Conservation (phyloP, 2,329 filamentous ascomycete species). For the Dactylellina leptospora region DNA sequence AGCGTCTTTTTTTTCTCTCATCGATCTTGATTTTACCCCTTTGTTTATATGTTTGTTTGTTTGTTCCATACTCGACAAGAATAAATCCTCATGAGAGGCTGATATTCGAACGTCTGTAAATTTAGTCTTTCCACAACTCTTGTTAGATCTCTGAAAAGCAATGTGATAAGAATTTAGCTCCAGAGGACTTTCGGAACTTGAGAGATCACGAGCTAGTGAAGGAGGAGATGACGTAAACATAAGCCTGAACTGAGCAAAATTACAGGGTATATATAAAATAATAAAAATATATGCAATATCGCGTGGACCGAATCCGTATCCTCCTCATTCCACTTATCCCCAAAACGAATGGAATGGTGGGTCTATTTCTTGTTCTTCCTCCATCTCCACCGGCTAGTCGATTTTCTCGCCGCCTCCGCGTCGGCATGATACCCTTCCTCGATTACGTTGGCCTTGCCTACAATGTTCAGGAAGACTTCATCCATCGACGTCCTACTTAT, state of each 20-base stretch:
- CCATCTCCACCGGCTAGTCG: slow-evolving; percentile 29
- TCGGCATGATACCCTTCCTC: slow-evolving; percentile 68
- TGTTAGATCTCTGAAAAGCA: too few relatives aligned
- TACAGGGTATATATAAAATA: too few relatives aligned
- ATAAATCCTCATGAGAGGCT: not conserved
- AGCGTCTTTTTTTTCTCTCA: not conserved
- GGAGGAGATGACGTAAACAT: too few relatives aligned
- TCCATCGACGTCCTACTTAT: slow-evolving; percentile 87
- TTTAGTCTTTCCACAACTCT: not conserved
- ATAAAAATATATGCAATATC: too few relatives aligned
- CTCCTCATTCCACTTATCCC: too few relatives aligned
- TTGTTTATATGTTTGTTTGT: not conserved
- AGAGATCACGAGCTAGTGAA: too few relatives aligned
- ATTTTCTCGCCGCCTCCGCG: slow-evolving; percentile 48
- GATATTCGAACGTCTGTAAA: not conserved
- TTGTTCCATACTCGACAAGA: not conserved
- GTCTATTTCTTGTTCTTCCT: slow-evolving; percentile 26
- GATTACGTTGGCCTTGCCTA: slow-evolving; percentile 78
- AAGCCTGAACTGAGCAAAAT: too few relatives aligned
- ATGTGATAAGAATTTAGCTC: too few relatives aligned
- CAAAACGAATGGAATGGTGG: too few relatives aligned
- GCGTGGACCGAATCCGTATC: too few relatives aligned
- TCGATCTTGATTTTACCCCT: not conserved
- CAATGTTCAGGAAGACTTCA: slow-evolving; percentile 88
- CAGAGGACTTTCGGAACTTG: not conserved